Conservation (phyloP, 805 yeast genomes). For the Candida nonsorbophila region DNA sequence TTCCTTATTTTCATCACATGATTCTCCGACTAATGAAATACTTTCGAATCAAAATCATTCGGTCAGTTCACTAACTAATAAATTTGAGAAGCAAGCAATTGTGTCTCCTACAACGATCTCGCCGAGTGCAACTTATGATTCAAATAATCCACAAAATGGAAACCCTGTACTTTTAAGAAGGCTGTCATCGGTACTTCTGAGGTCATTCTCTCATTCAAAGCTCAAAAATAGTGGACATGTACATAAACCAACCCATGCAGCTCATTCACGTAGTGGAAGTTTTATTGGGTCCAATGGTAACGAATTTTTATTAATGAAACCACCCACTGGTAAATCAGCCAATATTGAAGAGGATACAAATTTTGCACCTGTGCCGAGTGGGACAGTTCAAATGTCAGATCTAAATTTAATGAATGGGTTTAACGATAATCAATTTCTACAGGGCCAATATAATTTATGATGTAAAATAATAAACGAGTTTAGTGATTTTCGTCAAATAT, state of each 20-base stretch:
- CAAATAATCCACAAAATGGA: conserved; percentile 2
- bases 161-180: conserved; percentile 3
- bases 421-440: too few relatives aligned
- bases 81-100: conserved; percentile 22
- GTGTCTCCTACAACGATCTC: conserved; percentile 13
- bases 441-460: too few relatives aligned
- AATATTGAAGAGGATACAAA: too few relatives aligned
- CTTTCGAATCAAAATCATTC: conserved; percentile 8
- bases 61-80: conserved; percentile 18
- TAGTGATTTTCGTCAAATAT: too few relatives aligned
- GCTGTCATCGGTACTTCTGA: conserved; percentile 1
- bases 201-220: conserved; percentile 12
- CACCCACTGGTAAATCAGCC: too few relatives aligned
- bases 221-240: conserved; percentile 14
- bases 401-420: too few relatives aligned
- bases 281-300: conserved; percentile 1
- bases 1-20: conserved; percentile 3
- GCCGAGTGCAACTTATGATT: conserved; percentile 4
- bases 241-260: conserved; percentile 16
- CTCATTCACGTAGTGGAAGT: conserved; percentile 4
- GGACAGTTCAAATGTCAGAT: too few relatives aligned
- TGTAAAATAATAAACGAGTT: too few relatives aligned
- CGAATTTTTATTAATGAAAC: too few relatives aligned
- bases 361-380: too few relatives aligned
- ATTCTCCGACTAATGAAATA: conserved; percentile 5